Evolutionary conservation across 371 early-diverging fungal genomes (phyloP), one percentile per base, ranked within the genome.

Genomic region (Batrachochytrium dendrobatidis): DNA sequence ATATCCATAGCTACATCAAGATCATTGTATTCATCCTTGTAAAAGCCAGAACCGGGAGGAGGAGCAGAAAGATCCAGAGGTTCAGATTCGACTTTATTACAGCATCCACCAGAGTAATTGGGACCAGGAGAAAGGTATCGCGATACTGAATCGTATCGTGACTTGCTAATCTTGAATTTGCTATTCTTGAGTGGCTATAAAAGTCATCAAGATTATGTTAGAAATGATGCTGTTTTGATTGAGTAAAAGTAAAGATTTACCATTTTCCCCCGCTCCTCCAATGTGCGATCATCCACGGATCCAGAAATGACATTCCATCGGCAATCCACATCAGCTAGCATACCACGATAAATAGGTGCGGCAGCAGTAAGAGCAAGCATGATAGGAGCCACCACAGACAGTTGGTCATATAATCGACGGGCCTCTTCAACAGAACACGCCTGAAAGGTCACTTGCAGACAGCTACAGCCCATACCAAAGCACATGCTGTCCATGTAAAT

Each of bases 391-490:
- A 99, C 73, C 25, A 90, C 84, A 4, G 94, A 94, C 60, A 99
- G 80, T 59, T 93, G 93, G 77, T 99, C 99, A 72, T 98, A 98
- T 35, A 99, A 74, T 58, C 83, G 68, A 56, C 98, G 78, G 15
- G 97, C 99, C 71, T 96, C 94, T 63, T 87, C 86, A 29, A 99
- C 85, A 64, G 89, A 87, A 69, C 90, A 88, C n/a, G 97, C 94
- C 74, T 99, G 99, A 71, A 99, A 90, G 20, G 99, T 99, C 64
- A 98, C 89, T 75, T 99, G 99, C 32, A 99, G 81, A 68, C 99
- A 98, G 66, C 89, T 92, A 76, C 96, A 97, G 52, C 99, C 99
- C 99, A 99, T 99, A 30, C 99, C 99, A 81, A 98, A 98, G 44
- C 93, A 92, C 99, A 98, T 98, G 20, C 92, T 87, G 72, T 99